A percentile compares a stretch with the other conserved stretches of the same genome.
Evolutionary conservation across 1,284 basidiomycete species (phyloP).

Genomic region (Heimioporus punctisporus): DNA sequence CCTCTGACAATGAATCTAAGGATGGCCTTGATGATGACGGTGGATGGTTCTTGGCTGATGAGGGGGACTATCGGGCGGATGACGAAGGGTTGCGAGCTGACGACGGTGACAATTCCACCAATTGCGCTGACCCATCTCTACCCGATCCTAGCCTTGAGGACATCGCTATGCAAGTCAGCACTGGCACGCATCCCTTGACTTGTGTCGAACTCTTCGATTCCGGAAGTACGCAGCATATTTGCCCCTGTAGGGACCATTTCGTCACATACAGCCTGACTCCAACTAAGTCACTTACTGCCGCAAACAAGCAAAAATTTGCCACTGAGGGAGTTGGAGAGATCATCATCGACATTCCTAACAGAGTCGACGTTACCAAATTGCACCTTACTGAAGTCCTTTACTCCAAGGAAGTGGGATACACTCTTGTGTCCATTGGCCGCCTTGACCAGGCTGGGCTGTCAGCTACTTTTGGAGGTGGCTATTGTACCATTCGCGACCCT

Average conservation of each 20-base stretch:
- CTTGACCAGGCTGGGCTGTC: constrained; percentile 35
- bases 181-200: no score
- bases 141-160: no score
- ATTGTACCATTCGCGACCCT: constrained; percentile 26
- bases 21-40: no score
- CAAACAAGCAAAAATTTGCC: constrained; percentile 37
- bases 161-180: no score
- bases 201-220: constrained; percentile 38
- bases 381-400: constrained; percentile 38
- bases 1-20: no score
- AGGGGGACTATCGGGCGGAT: no score
- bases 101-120: no score
- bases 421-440: constrained; percentile 35
- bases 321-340: constrained; percentile 38
- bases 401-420: constrained; percentile 36
- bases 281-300: constrained; percentile 34
- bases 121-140: no score
- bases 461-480: constrained; percentile 27
- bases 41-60: no score
- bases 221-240: constrained; percentile 41
- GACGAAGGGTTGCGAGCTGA: no score
- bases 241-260: constrained; percentile 38
- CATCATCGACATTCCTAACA: constrained; percentile 39
- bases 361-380: constrained; percentile 25
- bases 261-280: constrained; percentile 26